Percentiles rank a stretch among this genome's conserved stretches.
Evolutionary conservation across 805 yeast genomes (phyloP).

Genomic region (Lachancea cidri): DNA sequence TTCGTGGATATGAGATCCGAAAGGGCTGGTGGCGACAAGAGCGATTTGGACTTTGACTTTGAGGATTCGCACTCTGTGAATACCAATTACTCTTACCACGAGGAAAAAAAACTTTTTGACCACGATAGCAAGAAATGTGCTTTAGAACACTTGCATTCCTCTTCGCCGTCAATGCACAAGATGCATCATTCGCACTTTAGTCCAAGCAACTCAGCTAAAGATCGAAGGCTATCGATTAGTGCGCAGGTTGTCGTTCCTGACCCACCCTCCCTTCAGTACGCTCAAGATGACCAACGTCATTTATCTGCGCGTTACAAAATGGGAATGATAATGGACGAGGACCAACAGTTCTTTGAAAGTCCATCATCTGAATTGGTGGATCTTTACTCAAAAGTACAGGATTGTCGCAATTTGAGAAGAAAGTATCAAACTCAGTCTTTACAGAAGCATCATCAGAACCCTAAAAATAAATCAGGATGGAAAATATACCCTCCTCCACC

Average conservation of each 20-base stretch:
- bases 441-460: constrained; percentile 75
- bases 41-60: background rate
- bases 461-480: constrained; percentile 76
- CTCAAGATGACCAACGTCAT: constrained; percentile 4
- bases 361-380: constrained; percentile 67
- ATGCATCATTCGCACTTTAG: background rate
- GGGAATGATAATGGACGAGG: constrained; percentile 43
- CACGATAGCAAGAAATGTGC: constrained; percentile 28
- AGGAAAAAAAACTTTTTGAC: constrained; percentile 27
- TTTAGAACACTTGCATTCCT: constrained; percentile 17
- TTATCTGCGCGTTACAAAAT: constrained; percentile 36
- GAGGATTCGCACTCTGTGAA: background rate
- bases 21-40: background rate
- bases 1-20: background rate
- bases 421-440: constrained; percentile 67
- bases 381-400: constrained; percentile 54
- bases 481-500: constrained; percentile 90
- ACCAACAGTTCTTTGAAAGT: constrained; percentile 47
- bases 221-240: constrained; percentile 20
- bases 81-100: constrained; percentile 32
- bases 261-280: constrained; percentile 11
- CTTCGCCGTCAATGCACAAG: background rate
- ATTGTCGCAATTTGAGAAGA: constrained; percentile 68
- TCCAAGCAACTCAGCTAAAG: constrained; percentile 2
- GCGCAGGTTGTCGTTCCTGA: constrained; percentile 27